Conservation (phyloP, 2,329 filamentous ascomycete species). For the Colletotrichum incanum region DNA sequence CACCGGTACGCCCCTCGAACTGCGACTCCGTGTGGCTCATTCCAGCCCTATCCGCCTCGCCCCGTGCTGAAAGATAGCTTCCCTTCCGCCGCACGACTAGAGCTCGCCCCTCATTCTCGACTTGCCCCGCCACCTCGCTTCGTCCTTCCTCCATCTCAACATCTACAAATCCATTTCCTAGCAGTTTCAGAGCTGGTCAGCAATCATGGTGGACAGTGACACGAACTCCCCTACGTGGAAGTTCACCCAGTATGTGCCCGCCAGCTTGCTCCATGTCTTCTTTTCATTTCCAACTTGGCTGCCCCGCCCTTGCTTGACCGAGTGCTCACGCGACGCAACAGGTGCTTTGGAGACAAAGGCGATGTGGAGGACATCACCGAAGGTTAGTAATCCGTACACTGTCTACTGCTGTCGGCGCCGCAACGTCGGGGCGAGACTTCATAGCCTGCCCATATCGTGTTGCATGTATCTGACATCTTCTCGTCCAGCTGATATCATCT, state of each 20-base stretch:
- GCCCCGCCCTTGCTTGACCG: conserved; percentile 33
- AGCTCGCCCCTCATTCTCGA: conserved; percentile 24
- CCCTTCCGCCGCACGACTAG: conserved; percentile 8
- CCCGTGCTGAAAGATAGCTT: conserved; percentile 27
- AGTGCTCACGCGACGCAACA: conserved; percentile 59
- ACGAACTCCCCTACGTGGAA: conserved; percentile 97
- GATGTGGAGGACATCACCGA: conserved; percentile 99
- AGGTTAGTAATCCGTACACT: conserved; percentile 69
- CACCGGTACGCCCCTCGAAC: conserved; percentile 3
- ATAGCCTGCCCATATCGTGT: not conserved
- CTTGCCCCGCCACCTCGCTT: conserved; percentile 35
- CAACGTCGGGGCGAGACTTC: not conserved
- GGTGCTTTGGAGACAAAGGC: conserved; percentile 99
- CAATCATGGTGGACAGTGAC: conserved; percentile 97
- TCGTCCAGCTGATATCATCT: conserved; percentile 85
- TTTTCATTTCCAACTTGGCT: conserved; percentile 10
- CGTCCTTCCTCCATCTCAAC: conserved; percentile 16
- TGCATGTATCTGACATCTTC: conserved; percentile 48
- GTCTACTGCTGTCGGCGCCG: conserved; percentile 1
- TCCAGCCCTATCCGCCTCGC: conserved; percentile 15
- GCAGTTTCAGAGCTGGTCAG: conserved; percentile 33
- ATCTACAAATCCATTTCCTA: conserved; percentile 9
- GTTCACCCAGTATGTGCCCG: conserved; percentile 91
- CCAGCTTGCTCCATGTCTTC: conserved; percentile 26
- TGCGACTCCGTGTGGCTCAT: conserved; percentile 26